Conservation (phyloP, 305 asterid genomes). For the Fraxinus albicans region DNA sequence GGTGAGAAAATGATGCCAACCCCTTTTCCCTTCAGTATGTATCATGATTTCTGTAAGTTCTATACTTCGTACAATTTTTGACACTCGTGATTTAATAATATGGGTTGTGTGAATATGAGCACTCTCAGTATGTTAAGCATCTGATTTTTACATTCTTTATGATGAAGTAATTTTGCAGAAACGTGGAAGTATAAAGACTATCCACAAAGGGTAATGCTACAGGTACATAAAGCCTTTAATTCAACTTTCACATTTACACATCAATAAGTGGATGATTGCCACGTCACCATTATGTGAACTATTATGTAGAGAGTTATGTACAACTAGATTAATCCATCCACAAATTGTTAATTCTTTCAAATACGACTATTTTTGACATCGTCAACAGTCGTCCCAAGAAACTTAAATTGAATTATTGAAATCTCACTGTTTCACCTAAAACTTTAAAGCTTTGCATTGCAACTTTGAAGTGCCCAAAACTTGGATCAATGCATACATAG, state of each 20-base stretch:
- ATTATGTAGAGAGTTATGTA: too few relatives aligned
- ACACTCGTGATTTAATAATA: constrained; percentile 22
- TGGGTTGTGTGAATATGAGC: constrained; percentile 20
- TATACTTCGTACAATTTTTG: constrained; percentile 20
- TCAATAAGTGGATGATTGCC: too few relatives aligned
- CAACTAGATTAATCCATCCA: too few relatives aligned
- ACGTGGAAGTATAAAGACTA: neutral
- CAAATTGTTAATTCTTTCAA: neutral
- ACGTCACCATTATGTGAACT: too few relatives aligned
- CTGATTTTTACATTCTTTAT: neutral
- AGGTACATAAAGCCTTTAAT: too few relatives aligned
- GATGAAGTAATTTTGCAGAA: neutral
- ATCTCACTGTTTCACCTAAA: neutral
- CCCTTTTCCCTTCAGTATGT: neutral
- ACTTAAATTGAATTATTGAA: neutral
- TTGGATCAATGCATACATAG: neutral
- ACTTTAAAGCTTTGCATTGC: neutral
- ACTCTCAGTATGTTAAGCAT: neutral
- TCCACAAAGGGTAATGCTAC: too few relatives aligned
- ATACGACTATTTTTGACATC: neutral
- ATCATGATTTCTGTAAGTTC: constrained; percentile 18
- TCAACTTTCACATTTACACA: too few relatives aligned
- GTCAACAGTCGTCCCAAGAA: neutral
- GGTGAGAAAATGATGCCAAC: constrained; percentile 22
- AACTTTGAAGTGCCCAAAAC: neutral